Evolutionary conservation across 2,329 filamentous ascomycete genomes (phyloP), one percentile per base, ranked within the genome.

Genomic region (Clarireedia paspali): DNA sequence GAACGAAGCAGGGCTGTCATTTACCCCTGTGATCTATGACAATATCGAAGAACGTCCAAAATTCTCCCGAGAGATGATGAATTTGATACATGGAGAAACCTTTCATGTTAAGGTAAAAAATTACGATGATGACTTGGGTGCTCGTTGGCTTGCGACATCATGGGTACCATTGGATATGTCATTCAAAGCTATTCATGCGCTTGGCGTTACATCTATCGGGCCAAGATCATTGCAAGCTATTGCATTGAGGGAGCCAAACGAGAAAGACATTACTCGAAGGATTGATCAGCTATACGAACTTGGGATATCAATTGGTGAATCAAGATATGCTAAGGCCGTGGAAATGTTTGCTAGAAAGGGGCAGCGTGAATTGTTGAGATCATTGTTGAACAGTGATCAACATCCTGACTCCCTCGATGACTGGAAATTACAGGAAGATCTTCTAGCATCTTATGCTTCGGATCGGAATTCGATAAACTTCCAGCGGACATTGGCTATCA

Each of bases 101-200:
- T 59, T 68, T 42, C 56, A 64, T 47, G 62, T 69, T 6, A 54
- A 64, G 20, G 70, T 66, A 38, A 82, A 78, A 58, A 70, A 72
- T 7, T 80, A 83, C 60, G 85, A 81, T 64, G 89, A 94, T 68
- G 72, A 75, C 0, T 78, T 95, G 30, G 86, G 88, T 17, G 87
- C 91, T n/a, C 81, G 85, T 60, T 83, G 90, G 73, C 91, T 96
- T 68, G 91, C 91, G 9, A 87, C 84, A 1, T 85, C 77, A 56
- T 87, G 88, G 69, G 78, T 94, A 23, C 81, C 85, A 1, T 75
- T 91, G 9, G 83, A 91, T 55, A 80, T 86, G 61, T 82, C 89
- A 26, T 82, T 95, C 54, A 80, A 80, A 36, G 78, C 88, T 6
- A 74, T 94, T 17, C 77, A 80, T 55, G 82, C 87, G 64, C 80